These are phyloP conservation scores for Kazachstania psychrophila DNA, from an alignment of 805 yeast genomes.

Conservation along the genomic window DNA sequence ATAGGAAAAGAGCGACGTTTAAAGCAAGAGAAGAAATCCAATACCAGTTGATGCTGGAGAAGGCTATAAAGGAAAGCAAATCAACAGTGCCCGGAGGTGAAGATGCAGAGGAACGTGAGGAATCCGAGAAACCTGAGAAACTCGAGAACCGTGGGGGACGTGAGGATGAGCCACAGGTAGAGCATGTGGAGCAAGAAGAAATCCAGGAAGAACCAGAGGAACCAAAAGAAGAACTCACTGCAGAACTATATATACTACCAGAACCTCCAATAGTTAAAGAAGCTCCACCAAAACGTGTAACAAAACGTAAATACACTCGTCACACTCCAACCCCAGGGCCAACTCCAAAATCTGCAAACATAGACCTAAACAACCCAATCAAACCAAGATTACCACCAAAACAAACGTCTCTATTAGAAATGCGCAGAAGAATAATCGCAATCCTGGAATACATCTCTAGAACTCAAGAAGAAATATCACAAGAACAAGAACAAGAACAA, in stretches of 20 bases:
- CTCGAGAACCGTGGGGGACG: not conserved
- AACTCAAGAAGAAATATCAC: constrained; percentile 72
- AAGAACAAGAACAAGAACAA: constrained; percentile 66
- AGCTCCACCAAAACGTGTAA: too few species aligned
- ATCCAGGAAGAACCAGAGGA: constrained; percentile 10
- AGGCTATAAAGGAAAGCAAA: constrained; percentile 35
- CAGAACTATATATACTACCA: too few species aligned
- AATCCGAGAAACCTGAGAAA: not conserved
- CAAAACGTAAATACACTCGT: too few species aligned
- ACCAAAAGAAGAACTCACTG: not conserved
- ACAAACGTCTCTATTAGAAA: constrained; percentile 66
- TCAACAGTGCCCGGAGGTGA: not conserved
- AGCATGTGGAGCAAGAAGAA: not conserved
- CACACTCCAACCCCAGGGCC: constrained; percentile 10
- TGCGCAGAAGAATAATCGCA: constrained; percentile 81
- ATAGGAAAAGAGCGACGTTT: constrained; percentile 32
- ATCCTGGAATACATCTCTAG: constrained; percentile 85
- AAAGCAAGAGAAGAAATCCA: constrained; percentile 37
- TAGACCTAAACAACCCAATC: constrained; percentile 58
- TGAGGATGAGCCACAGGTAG: not conserved
- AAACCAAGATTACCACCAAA: constrained; percentile 78
- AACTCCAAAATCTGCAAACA: constrained; percentile 18
- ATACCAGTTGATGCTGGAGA: constrained; percentile 34
- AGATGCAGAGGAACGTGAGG: constrained; percentile 2
- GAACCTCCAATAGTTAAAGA: too few species aligned